Evolutionary conservation across 169 alveolate species (phyloP).

Genomic region (Cryptosporidium xiaoi): DNA sequence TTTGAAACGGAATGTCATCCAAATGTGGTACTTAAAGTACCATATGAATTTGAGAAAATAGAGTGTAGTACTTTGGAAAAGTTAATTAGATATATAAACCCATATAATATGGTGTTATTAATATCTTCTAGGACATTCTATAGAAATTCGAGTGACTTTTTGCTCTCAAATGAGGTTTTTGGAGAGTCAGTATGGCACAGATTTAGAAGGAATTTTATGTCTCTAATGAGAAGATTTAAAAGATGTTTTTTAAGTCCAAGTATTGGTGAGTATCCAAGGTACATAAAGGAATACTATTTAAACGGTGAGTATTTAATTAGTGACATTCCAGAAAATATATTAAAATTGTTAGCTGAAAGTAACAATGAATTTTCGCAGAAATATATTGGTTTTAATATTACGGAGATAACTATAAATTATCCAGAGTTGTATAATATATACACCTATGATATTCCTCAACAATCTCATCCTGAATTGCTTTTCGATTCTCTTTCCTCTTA

Average conservation of each 20-base stretch:
- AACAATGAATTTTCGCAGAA: neutral
- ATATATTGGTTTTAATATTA: conserved; percentile 18
- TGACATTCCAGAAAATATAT: conserved; percentile 7
- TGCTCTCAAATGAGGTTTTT: conserved; percentile 20
- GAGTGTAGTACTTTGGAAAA: neutral
- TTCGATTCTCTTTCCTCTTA: conserved; percentile 35
- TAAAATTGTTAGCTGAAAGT: conserved; percentile 7
- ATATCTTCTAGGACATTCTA: conserved; percentile 21
- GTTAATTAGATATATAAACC: conserved; percentile 13
- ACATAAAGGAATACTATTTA: conserved; percentile 1
- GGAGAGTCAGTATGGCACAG: conserved; percentile 47
- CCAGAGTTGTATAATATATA: conserved; percentile 34
- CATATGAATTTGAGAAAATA: conserved; percentile 26
- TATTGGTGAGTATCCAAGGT: conserved; percentile 34
- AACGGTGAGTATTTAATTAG: conserved; percentile 23
- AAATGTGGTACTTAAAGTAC: conserved; percentile 6
- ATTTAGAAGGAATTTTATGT: conserved; percentile 25
- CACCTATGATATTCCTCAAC: conserved; percentile 45
- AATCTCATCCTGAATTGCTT: conserved; percentile 24
- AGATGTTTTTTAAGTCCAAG: neutral
- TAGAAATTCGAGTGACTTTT: conserved; percentile 47
- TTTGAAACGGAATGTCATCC: conserved; percentile 37
- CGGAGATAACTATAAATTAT: conserved; percentile 18
- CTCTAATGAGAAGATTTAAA: conserved; percentile 10
- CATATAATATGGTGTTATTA: conserved; percentile 18